phyloP scores from a whole-genome alignment of 768 basidiomycete genomes.

The Mycena pura region DNA sequence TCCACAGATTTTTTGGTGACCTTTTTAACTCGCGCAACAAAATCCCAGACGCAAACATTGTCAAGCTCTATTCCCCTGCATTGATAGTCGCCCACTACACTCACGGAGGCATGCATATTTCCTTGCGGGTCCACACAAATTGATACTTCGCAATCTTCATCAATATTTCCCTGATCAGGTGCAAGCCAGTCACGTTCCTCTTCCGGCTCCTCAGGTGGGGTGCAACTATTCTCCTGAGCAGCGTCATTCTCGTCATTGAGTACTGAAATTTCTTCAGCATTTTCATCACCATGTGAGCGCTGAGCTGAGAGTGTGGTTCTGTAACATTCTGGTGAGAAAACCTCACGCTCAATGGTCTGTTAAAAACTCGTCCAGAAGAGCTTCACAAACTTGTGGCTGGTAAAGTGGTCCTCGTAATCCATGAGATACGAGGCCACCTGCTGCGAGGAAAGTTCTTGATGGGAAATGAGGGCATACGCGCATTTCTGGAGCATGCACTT shows the following conservation, averaged over 20 bases:
- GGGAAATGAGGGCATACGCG: constrained; percentile 23
- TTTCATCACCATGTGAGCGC: no score
- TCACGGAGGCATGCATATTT: no score
- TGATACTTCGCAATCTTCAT: constrained; percentile 21
- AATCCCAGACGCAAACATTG: constrained; percentile 1
- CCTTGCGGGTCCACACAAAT: no score
- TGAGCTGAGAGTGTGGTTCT: no score
- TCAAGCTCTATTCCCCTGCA: no score
- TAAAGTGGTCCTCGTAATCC: constrained; percentile 36
- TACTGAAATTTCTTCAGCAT: no score
- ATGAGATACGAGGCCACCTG: constrained; percentile 33
- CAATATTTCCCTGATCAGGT: no score
- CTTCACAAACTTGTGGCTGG: constrained; percentile 29
- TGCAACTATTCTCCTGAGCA: no score
- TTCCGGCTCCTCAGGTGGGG: no score
- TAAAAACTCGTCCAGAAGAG: constrained; percentile 30
- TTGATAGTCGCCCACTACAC: no score
- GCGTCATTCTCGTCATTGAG: no score
- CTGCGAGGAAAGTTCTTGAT: constrained; percentile 34
- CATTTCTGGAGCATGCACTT: constrained; percentile 34
- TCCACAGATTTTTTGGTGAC: background rate
- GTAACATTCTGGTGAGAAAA: constrained; percentile 34
- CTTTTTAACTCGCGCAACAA: background rate
- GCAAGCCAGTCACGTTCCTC: no score
- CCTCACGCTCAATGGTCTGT: constrained; percentile 23